Evolutionary conservation across 2,329 filamentous ascomycete species (phyloP), one percentile per base, ranked within the genome.

Genomic region (Coniochaeta prunicola): DNA sequence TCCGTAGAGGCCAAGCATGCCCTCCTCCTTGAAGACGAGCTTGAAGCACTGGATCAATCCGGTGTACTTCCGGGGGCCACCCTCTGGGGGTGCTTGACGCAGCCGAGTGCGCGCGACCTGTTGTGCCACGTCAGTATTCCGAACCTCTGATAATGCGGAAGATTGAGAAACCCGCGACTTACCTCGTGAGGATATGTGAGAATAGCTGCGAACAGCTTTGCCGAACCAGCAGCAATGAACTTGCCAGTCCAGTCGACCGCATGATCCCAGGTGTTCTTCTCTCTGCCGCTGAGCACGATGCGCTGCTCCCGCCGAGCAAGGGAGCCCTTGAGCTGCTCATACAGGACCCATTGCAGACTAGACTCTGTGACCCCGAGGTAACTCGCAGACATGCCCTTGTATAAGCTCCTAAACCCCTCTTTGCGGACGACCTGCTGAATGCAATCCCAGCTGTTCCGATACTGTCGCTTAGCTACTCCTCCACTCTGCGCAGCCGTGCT

Each of bases 131-230:
- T 62, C 38, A 62, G 59, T 30, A 57, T 59, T 61, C 60, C 59
- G 12, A 33, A 21, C 33, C n/a, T 17, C 42, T 15, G 42, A 13
- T 21, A 24, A n/a, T n/a, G n/a, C n/a, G 19, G 21, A 34, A 19
- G 28, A 8, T 34, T n/a, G n/a, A n/a, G 15, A 24, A 28, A 57
- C 34, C 42, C 15, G n/a, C 56, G 59, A 69, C 79, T 62, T 67
- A 92, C 90, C 80, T 97, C 93, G 69, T 97, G 93, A 1, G 93
- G 93, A 76, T 97, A 97, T 21, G 92, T 93, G 64, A 91, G 76
- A 45, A 94, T 78, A 33, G 91, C 89, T 12, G 93, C 92, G 59
- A 96, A 75, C 59, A 96, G 82, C 74, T 97, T 97, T 15, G 92
- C 91, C 36, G 85, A 82, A 54, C 92, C 92, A 6, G 92, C 91